phyloP scores from a whole-genome alignment of 441 rosid species.

The Syzygium syzygioides region DNA sequence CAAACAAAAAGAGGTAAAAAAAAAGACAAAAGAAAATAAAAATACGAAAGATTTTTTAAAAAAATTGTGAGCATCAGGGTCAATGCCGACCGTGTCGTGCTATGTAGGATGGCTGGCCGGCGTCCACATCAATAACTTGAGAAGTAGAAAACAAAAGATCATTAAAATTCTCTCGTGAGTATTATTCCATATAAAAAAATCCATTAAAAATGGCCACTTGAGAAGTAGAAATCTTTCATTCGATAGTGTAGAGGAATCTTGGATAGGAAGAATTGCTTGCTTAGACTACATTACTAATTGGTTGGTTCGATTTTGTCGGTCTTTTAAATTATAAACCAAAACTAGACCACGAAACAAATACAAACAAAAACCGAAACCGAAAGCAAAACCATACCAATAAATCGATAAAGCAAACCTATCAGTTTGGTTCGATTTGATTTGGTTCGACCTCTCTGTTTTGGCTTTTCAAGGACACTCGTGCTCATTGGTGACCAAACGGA shows the following conservation, averaged over 20 bases:
- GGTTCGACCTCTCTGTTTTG: neutral
- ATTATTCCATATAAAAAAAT: neutral
- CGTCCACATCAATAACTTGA: too few species aligned
- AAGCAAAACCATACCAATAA: neutral
- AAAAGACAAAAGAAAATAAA: too few species aligned
- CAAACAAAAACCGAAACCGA: neutral
- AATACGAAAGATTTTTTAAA: too few species aligned
- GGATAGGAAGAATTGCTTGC: neutral
- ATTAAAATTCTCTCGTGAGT: neutral
- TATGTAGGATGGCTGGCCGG: too few species aligned
- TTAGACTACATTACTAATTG: neutral
- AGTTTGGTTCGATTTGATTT: neutral
- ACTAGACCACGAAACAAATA: neutral
- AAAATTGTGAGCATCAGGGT: too few species aligned
- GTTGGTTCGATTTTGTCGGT: neutral
- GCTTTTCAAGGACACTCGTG: neutral
- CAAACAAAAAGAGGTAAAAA: too few species aligned
- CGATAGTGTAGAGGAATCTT: neutral
- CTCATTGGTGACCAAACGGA: neutral
- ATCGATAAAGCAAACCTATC: neutral
- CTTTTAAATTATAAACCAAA: neutral
- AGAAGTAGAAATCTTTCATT: neutral
- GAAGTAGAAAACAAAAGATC: neutral
- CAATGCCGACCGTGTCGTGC: too few species aligned
- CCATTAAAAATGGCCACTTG: neutral